phyloP scores from a whole-genome alignment of 768 basidiomycete genomes.

The Lanmaoa rubissima region DNA sequence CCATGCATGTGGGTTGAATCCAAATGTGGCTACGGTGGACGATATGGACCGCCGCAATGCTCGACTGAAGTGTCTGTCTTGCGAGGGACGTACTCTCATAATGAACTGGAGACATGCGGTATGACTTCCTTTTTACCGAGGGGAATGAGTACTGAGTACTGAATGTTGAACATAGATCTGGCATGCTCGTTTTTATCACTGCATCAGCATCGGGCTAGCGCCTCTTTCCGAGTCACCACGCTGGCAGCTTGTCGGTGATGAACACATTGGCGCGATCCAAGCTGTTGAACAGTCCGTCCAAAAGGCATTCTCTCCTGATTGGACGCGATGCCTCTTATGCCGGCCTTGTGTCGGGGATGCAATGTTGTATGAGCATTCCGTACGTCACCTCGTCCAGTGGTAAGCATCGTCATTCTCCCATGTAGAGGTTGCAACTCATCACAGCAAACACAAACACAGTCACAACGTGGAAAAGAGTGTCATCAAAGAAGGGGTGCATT shows the following conservation, averaged over 20 bases:
- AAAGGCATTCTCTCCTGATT: neutral
- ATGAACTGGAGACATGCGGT: conserved; percentile 16
- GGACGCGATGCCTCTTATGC: conserved; percentile 12
- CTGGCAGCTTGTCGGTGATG: conserved; percentile 12
- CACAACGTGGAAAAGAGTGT: neutral
- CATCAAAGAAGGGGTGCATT: conserved; percentile 2
- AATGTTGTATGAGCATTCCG: neutral
- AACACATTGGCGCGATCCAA: conserved; percentile 6
- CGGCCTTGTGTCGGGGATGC: conserved; percentile 5
- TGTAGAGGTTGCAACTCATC: neutral
- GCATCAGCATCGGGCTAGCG: neutral
- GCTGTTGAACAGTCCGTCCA: conserved; percentile 1
- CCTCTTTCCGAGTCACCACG: conserved; percentile 1
- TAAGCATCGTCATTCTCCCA: neutral
- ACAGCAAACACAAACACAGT: neutral
- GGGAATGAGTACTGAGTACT: neutral
- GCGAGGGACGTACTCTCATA: neutral
- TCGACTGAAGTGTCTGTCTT: conserved; percentile 9
- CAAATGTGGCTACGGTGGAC: conserved; percentile 1
- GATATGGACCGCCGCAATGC: conserved; percentile 16
- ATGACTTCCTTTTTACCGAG: neutral
- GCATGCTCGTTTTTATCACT: conserved; percentile 9
- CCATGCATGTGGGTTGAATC: conserved; percentile 13
- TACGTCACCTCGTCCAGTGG: conserved; percentile 1
- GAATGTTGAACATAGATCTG: conserved; percentile 3